Evolutionary conservation across 176 grass and related monocot species (phyloP), one percentile per base, ranked within the genome.

Genomic region (Aegilops speltoides): DNA sequence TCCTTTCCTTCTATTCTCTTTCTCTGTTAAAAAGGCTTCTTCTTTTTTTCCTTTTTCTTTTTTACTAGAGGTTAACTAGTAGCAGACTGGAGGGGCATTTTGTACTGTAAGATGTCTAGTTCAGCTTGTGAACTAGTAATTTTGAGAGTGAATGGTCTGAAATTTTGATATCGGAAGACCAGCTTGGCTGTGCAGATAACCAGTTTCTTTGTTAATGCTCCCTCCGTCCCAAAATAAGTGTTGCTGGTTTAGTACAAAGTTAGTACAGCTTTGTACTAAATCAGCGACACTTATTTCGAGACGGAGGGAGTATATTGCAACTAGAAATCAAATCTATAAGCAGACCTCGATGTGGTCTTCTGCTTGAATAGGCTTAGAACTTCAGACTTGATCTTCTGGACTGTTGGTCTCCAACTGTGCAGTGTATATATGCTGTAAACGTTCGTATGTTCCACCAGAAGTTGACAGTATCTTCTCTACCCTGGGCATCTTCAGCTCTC

Each of bases 101-200:
- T 91, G 78, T 91, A 82, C 20, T 81, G 76, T 88, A 77, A 85
- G 87, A 85, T 72, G 77, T 79, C 86, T 79, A 83, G 84, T 90
- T 88, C 90, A 91, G 78, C 11, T 66, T 66, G 68, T 86, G 75
- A 41, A 86, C 72, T 79, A 36, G 78, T 88, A 91, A 73, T 85
- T 91, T 88, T 88, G 64, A 83, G 63, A 88, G 78, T 91, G 86
- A 85, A 88, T 86, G 86, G 24, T 45, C 75, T 78, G 45, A 48
- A 82, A 59, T 78, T 86, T 88, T 88, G 86, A 88, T 68, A 88
- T 79, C 77, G n/a, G 13, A 79, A 81, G 63, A 82, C 31, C 74
- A 77, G 10, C 19, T 43, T 82, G 64, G 76, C 38, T 64, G 45
- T 56, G 32, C 76, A 68, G 46, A 60, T 31, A 85, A 82, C 64